These are phyloP conservation scores for Auriculariales sp. DNA, from an alignment of 768 basidiomycete species.

Conservation along the genomic window DNA sequence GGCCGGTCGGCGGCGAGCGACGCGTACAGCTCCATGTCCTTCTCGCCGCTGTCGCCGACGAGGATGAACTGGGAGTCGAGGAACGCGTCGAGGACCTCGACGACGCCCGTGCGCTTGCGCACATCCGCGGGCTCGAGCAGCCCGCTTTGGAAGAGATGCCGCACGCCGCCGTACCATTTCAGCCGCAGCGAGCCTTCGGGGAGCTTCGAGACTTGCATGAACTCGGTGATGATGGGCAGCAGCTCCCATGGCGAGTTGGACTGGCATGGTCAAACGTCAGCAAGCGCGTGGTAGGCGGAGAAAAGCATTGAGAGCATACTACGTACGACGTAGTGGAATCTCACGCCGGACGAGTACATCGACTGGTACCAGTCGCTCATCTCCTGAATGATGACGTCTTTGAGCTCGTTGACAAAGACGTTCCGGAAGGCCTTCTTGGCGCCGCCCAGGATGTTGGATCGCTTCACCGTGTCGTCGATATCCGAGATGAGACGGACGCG, in stretches of 20 bases:
- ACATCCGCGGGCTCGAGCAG: conserved; percentile 69
- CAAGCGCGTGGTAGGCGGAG: too few relatives aligned
- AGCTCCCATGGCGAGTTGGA: conserved; percentile 84
- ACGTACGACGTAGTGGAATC: conserved; percentile 84
- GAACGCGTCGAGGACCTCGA: conserved; percentile 64
- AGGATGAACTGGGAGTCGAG: conserved; percentile 65
- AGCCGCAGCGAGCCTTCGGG: conserved; percentile 69
- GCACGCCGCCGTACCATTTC: conserved; percentile 64
- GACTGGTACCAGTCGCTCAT: conserved; percentile 70
- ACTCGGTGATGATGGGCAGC: conserved; percentile 62
- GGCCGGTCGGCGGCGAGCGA: conserved; percentile 44
- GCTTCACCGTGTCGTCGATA: conserved; percentile 86
- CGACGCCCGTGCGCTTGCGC: conserved; percentile 67
- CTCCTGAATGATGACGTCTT: conserved; percentile 65
- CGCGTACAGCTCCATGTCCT: conserved; percentile 85
- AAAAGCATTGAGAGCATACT: not conserved
- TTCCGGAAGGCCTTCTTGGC: conserved; percentile 76
- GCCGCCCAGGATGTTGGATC: conserved; percentile 62
- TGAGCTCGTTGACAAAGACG: conserved; percentile 77
- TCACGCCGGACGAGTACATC: conserved; percentile 59
- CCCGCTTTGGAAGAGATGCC: conserved; percentile 69
- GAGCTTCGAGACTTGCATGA: conserved; percentile 53
- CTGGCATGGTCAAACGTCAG: conserved; percentile 20
- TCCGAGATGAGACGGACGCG: conserved; percentile 77
- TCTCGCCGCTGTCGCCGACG: conserved; percentile 87